Evolutionary conservation across 805 yeast species (phyloP).

Genomic region (Jamesozyma jinghongensis): DNA sequence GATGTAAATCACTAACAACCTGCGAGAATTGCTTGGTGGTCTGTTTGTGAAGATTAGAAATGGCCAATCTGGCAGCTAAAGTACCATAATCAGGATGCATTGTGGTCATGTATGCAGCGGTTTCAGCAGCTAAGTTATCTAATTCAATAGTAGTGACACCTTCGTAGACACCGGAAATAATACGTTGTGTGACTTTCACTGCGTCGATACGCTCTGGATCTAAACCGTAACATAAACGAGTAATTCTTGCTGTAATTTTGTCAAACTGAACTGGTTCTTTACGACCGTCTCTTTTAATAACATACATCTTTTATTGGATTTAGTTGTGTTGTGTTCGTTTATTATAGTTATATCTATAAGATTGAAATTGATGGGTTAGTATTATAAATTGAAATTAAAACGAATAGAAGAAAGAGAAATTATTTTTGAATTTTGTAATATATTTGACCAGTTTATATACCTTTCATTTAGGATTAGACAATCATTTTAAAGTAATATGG

Average conservation of each 20-base stretch:
- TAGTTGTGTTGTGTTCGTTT: too few relatives aligned
- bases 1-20: constrained; percentile 57
- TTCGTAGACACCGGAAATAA: constrained; percentile 70
- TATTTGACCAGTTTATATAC: neutral
- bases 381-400: neutral
- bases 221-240: constrained; percentile 85
- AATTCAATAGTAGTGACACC: constrained; percentile 86
- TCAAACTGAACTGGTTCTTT: constrained; percentile 90
- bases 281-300: constrained; percentile 84
- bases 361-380: neutral
- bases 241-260: constrained; percentile 88
- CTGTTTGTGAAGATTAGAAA: constrained; percentile 84
- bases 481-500: too few relatives aligned
- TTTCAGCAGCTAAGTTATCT: constrained; percentile 78
- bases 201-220: constrained; percentile 84
- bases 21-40: constrained; percentile 72
- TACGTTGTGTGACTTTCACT: constrained; percentile 82
- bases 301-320: constrained; percentile 47
- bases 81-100: constrained; percentile 95
- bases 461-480: too few relatives aligned
- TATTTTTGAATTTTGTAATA: neutral
- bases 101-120: constrained; percentile 93
- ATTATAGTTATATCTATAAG: too few relatives aligned
- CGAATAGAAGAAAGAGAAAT: neutral
- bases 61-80: constrained; percentile 88